Evolutionary conservation across 1,284 basidiomycete species (phyloP).

Genomic region (Tremellales sp.): DNA sequence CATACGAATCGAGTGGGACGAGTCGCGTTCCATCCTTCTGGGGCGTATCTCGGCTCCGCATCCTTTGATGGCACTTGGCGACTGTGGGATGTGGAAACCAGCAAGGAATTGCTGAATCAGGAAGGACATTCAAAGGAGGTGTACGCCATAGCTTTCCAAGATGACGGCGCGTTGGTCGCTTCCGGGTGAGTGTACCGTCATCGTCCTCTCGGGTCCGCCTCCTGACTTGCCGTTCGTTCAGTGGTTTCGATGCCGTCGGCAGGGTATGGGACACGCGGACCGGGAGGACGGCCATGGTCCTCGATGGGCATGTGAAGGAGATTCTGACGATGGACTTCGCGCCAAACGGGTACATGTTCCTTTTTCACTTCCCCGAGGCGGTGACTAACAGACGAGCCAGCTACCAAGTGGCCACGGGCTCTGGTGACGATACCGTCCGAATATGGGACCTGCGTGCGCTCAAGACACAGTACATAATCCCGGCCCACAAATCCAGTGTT

Average conservation of each 20-base stretch:
- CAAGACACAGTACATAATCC: constrained; percentile 90
- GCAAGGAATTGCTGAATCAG: constrained; percentile 80
- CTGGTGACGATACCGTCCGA: constrained; percentile 93
- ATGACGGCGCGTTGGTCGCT: constrained; percentile 86
- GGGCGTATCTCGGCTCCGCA: constrained; percentile 85
- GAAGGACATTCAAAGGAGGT: constrained; percentile 98
- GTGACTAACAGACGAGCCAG: no score
- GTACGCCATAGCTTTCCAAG: constrained; percentile 90
- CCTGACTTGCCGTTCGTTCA: constrained; percentile 44
- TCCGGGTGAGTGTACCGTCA: constrained; percentile 66
- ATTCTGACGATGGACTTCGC: constrained; percentile 90
- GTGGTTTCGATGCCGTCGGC: constrained; percentile 93
- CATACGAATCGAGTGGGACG: constrained; percentile 88
- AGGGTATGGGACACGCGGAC: constrained; percentile 96
- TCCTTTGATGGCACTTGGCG: constrained; percentile 99
- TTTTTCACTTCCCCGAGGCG: no score
- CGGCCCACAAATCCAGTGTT: constrained; percentile 90
- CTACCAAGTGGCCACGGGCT: constrained; percentile 93
- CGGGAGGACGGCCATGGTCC: constrained; percentile 93
- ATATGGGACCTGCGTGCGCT: constrained; percentile 98
- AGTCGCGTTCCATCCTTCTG: constrained; percentile 93
- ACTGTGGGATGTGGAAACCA: constrained; percentile 83
- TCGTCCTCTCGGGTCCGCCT: no score
- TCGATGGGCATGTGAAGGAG: constrained; percentile 93
- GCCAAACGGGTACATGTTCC: constrained; percentile 73